phyloP scores from a whole-genome alignment of 176 grass and related monocot species.

The Cenchrus purpureus region DNA sequence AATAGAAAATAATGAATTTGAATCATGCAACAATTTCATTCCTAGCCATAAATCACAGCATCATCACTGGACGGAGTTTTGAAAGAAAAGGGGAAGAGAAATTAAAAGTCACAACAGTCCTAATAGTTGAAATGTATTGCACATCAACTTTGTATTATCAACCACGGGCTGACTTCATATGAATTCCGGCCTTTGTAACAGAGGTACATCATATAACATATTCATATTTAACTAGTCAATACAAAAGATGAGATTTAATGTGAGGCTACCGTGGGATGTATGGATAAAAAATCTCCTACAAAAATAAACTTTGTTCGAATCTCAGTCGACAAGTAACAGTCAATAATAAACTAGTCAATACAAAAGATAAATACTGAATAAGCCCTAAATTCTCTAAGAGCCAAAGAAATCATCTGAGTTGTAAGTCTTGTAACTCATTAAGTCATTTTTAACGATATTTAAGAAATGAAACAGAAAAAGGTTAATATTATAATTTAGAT shows the following conservation, averaged over 20 bases:
- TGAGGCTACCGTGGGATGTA: not conserved
- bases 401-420: not conserved
- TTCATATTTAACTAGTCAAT: not conserved
- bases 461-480: not conserved
- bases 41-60: not conserved
- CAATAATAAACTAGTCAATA: conserved; percentile 15
- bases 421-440: too few species aligned
- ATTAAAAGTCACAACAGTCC: not conserved
- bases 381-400: not conserved
- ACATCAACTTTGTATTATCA: not conserved
- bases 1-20: conserved; percentile 21
- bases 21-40: not conserved
- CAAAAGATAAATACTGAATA: not conserved
- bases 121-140: not conserved
- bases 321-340: not conserved
- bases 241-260: not conserved
- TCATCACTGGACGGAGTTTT: not conserved
- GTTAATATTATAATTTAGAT: not conserved
- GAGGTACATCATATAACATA: not conserved
- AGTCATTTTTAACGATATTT: conserved; percentile 23
- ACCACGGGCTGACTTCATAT: not conserved
- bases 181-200: not conserved
- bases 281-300: not conserved
- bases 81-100: not conserved
- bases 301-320: not conserved